These are phyloP conservation scores for Talaromyces stipitatus DNA, from an alignment of 495 filamentous ascomycete species.

Conservation along the genomic window DNA sequence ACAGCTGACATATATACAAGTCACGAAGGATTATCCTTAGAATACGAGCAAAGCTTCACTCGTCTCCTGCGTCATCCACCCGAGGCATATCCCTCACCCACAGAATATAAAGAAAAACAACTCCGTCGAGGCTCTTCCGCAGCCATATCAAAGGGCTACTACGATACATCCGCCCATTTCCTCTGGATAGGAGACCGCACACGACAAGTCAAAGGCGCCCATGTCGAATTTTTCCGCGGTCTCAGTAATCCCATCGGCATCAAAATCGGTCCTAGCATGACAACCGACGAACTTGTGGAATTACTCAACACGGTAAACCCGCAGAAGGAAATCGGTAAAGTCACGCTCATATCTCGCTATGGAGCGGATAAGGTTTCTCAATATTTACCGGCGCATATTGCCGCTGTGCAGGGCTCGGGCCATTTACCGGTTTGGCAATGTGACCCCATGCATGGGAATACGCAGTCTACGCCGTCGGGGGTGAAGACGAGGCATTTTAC, in stretches of 20 bases:
- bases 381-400: conserved; percentile 75
- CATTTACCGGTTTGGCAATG: conserved; percentile 92
- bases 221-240: conserved; percentile 96
- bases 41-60: conserved; percentile 87
- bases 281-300: conserved; percentile 58
- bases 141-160: conserved; percentile 47
- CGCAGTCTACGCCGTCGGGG: conserved; percentile 50
- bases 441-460: conserved; percentile 93
- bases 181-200: conserved; percentile 98
- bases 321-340: conserved; percentile 69
- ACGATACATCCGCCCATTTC: conserved; percentile 92
- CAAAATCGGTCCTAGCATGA: conserved; percentile 87
- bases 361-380: conserved; percentile 64
- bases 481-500: conserved; percentile 87
- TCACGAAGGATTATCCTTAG: conserved; percentile 88
- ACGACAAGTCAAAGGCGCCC: conserved; percentile 81
- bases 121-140: conserved; percentile 6
- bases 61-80: conserved; percentile 62
- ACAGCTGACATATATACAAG: conserved; percentile 95
- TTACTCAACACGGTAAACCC: conserved; percentile 85
- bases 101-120: conserved; percentile 1
- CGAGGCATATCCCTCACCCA: conserved; percentile 8
- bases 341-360: conserved; percentile 94
- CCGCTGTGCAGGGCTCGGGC: conserved; percentile 65
- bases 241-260: conserved; percentile 93